Percentiles rank a stretch among this genome's conserved stretches.
Conservation (phyloP, 2,329 filamentous ascomycete species). For the Periglandula ipomoeae region DNA sequence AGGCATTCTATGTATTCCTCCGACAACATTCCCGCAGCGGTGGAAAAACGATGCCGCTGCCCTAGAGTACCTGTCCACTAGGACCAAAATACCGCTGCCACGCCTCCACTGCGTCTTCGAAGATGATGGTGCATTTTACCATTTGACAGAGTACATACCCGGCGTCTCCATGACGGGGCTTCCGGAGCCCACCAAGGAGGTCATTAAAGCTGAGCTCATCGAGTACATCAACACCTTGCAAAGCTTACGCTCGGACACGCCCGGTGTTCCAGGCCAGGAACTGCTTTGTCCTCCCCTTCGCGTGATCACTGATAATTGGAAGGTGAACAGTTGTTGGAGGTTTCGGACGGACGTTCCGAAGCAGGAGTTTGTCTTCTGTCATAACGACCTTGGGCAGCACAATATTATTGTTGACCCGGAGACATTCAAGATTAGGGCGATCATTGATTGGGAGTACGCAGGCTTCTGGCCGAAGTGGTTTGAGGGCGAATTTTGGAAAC, state of each 20-base stretch:
- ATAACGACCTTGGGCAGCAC: slow-evolving; percentile 9
- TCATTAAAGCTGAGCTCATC: slow-evolving; percentile 2
- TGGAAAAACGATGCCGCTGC: slow-evolving; percentile 3
- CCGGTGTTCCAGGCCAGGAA: slow-evolving; percentile 9
- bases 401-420: slow-evolving; percentile 11
- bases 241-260: slow-evolving; percentile 4
- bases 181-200: slow-evolving; percentile 3
- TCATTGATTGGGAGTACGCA: slow-evolving; percentile 27
- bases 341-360: too few relatives aligned
- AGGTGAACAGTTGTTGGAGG: slow-evolving; percentile 9
- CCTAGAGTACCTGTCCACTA: slow-evolving; percentile 2
- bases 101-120: slow-evolving; percentile 5
- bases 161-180: slow-evolving; percentile 7
- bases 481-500: slow-evolving; percentile 11
- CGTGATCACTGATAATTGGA: slow-evolving; percentile 6
- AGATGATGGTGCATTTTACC: slow-evolving; percentile 10
- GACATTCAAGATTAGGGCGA: slow-evolving; percentile 20
- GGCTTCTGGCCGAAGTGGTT: slow-evolving; percentile 21
- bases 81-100: slow-evolving; percentile 10
- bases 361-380: slow-evolving; percentile 11
- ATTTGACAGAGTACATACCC: slow-evolving; percentile 1
- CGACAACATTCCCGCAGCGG: background rate
- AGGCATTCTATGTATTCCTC: background rate
- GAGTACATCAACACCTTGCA: slow-evolving; percentile 2
- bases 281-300: slow-evolving; percentile 9